Percentiles rank a stretch among this genome's conserved stretches.
phyloP scores from a whole-genome alignment of 805 yeast genomes.

The Kregervanrija fluxuum region DNA sequence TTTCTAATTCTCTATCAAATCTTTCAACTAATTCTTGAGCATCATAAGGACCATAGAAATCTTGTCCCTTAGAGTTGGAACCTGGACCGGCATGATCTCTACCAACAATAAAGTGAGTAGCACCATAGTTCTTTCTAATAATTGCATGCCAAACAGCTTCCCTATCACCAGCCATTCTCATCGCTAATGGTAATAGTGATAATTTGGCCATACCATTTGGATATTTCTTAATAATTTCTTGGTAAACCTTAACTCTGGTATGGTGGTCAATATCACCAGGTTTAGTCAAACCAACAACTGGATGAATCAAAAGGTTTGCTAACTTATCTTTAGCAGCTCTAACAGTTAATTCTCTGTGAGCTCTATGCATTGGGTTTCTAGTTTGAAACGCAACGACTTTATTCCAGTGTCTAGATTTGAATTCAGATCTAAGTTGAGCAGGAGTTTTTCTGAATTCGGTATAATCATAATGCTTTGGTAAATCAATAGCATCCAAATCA shows the following conservation, averaged over 20 bases:
- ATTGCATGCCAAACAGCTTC: constrained; percentile 99
- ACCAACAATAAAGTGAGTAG: constrained; percentile 94
- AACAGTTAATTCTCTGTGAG: constrained; percentile 92
- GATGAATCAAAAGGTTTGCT: constrained; percentile 85
- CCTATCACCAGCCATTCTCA: constrained; percentile 99
- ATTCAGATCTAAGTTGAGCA: constrained; percentile 81
- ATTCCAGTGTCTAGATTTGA: constrained; percentile 74
- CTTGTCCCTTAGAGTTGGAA: constrained; percentile 75
- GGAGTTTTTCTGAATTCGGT: constrained; percentile 85
- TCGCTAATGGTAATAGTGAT: constrained; percentile 85
- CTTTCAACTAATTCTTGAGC: constrained; percentile 85
- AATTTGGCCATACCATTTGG: constrained; percentile 91
- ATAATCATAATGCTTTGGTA: constrained; percentile 88
- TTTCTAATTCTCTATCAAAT: constrained; percentile 69
- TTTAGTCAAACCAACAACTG: constrained; percentile 93
- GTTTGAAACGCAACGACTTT: constrained; percentile 95
- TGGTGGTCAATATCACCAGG: constrained; percentile 98
- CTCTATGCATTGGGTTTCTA: constrained; percentile 98
- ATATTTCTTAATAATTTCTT: constrained; percentile 84
- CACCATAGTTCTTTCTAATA: constrained; percentile 93
- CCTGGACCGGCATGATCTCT: constrained; percentile 99
- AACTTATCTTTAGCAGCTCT: constrained; percentile 93
- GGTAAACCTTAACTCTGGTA: constrained; percentile 92
- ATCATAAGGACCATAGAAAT: constrained; percentile 95
- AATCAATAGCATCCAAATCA: constrained; percentile 68